Base-by-base conservation (phyloP, 352 stramenopile genomes). In the Phytopythium mirpurense region DNA sequence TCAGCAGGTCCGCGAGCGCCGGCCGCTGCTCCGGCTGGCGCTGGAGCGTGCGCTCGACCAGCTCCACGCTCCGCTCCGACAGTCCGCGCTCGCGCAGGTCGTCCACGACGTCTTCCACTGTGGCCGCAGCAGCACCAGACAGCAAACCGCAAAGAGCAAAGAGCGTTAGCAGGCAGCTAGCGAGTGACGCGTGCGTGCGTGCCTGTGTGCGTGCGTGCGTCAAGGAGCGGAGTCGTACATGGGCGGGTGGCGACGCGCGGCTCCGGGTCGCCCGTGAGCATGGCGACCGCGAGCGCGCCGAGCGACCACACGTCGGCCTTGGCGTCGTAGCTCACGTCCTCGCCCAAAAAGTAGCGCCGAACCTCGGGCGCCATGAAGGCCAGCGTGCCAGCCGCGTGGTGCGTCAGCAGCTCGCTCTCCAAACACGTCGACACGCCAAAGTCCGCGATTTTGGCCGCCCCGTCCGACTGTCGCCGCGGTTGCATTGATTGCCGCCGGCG, bases 301-400 rank as follows among this genome's bases (percentile, higher is more conserved):
- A 93, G 74, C 21, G 80, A 91, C 80, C 83, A 93, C 50, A 91
- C 74, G 44, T 93, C 83, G 24, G 80, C 83, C 26, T 71, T 73
- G 49, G 63, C 54, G 38, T 90, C 71, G 59, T 90, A 93, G 35
- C 66, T 80, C 42, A 91, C 77, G 24, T 65, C 60, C 57, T 91
- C 74, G 14, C 78, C 78, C 1, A 90, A 38, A 49, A 93, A 88
- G 57, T 84, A 93, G 3, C 72, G 66, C 12, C 80, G 67, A 56
- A 93, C 78, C 56, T 93, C 80, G 1, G 83, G 83, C 4, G 83
- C 83, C 83, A 91, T 93, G 54, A 86, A 93, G 37, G 76, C 74
- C 41, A 93, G 64, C 14, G 83, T 93, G 2, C 78, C 83, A 8
- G 83, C 83, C 18, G 78, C 78, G 35, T 91, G 80, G 42, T 87